Evolutionary conservation across 2,329 filamentous ascomycete species (phyloP).

Genomic region (Penicillium sp.): DNA sequence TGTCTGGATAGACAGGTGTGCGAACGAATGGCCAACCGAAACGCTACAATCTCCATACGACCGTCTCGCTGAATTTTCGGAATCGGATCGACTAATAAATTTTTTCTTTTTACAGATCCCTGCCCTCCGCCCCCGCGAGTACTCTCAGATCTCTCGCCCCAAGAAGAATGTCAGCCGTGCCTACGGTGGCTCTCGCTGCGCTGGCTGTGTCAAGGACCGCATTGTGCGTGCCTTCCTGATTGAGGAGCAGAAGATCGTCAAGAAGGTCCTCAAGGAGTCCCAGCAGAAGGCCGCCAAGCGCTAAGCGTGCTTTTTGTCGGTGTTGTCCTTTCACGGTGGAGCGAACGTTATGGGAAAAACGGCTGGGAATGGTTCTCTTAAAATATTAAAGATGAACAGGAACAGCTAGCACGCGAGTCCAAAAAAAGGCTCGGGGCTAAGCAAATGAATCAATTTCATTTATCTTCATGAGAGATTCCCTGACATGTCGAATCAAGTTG

Average conservation of each 20-base stretch:
- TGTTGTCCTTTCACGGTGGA: conserved; percentile 38
- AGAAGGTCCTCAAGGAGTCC: conserved; percentile 99
- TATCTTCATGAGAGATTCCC: conserved; percentile 30
- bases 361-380: conserved; percentile 37
- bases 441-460: conserved; percentile 35
- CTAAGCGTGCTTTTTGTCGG: conserved; percentile 39
- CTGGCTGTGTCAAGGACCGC: conserved; percentile 96
- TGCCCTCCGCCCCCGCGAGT: conserved; percentile 96
- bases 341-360: conserved; percentile 37
- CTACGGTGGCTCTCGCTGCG: conserved; percentile 97
- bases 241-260: conserved; percentile 99
- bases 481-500: conserved; percentile 16
- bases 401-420: conserved; percentile 31
- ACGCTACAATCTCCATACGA: conserved; percentile 7
- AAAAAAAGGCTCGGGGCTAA: conserved; percentile 31
- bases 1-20: conserved; percentile 7
- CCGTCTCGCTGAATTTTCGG: conserved; percentile 3
- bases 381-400: conserved; percentile 34
- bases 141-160: conserved; percentile 93
- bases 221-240: conserved; percentile 98
- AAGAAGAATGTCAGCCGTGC: conserved; percentile 99
- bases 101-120: conserved; percentile 63
- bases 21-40: conserved; percentile 16
- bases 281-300: conserved; percentile 65
- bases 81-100: conserved; percentile 16